phyloP scores from a whole-genome alignment of 2,329 filamentous ascomycete species.

The Saccharata proteae region DNA sequence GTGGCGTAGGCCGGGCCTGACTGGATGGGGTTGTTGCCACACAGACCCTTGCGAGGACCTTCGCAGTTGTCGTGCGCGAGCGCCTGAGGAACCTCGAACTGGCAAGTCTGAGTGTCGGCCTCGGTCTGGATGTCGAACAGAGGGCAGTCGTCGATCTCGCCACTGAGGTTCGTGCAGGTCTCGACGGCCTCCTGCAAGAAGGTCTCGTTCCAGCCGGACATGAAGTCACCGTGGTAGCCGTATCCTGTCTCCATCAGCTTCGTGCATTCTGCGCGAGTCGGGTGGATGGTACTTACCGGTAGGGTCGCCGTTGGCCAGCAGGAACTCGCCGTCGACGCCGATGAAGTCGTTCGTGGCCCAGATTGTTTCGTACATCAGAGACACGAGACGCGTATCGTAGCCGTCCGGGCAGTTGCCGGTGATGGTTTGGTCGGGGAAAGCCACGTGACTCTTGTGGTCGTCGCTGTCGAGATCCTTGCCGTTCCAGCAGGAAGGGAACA shows the following conservation, averaged over 20 bases:
- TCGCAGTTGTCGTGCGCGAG: slow-evolving; percentile 49
- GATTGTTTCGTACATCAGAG: slow-evolving; percentile 49
- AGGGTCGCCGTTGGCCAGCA: slow-evolving; percentile 59
- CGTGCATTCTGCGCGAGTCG: neutral
- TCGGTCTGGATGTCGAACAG: slow-evolving; percentile 59
- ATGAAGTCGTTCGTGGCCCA: slow-evolving; percentile 43
- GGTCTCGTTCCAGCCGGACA: slow-evolving; percentile 56
- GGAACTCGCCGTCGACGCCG: slow-evolving; percentile 44
- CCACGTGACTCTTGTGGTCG: slow-evolving; percentile 54
- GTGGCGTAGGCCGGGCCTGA: slow-evolving; percentile 31
- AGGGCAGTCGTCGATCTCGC: slow-evolving; percentile 59
- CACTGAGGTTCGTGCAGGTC: slow-evolving; percentile 60
- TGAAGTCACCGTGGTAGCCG: slow-evolving; percentile 61
- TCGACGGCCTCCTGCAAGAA: slow-evolving; percentile 56
- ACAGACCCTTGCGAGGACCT: slow-evolving; percentile 47
- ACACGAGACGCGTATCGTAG: slow-evolving; percentile 44
- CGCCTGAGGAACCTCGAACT: slow-evolving; percentile 44
- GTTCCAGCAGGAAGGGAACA: slow-evolving; percentile 69
- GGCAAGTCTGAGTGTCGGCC: slow-evolving; percentile 45
- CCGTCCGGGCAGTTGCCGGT: slow-evolving; percentile 43
- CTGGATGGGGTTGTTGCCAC: slow-evolving; percentile 48
- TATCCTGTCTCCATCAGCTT: slow-evolving; percentile 40
- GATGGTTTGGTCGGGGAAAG: slow-evolving; percentile 43
- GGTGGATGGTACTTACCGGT: slow-evolving; percentile 48
- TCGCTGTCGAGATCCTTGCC: slow-evolving; percentile 44